Evolutionary conservation across 331 rosid species (phyloP), one percentile per base, ranked within the genome.

Genomic region (Spiraea crenata): DNA sequence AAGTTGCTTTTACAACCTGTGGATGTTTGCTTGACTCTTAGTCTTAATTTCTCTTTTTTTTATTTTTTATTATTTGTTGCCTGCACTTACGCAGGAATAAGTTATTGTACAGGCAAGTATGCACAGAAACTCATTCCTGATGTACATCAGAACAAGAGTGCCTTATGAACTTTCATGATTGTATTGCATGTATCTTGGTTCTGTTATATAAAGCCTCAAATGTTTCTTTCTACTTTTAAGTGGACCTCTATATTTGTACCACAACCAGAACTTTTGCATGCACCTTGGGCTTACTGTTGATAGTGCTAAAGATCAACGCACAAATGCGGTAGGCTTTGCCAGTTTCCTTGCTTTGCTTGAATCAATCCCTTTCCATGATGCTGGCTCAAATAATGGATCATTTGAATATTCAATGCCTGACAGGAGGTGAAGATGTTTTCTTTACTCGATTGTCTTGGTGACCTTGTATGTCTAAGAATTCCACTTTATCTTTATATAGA

Each of bases 291-390:
- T 75, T 73, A 77, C 67, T 68, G 49, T 64, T 70, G 82, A 76
- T 70, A 90, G 85, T 77, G 68, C 77, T 57, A 83, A 83, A 61
- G 89, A 84, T 66, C 95, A 87, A 66, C 89, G 99, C 88, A 81
- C 79, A 79, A 90, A 85, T 79, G 89, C 95, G 46, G 96, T 86
- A 83, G 92, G 89, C 74, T 86, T 93, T 82, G 83, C 95, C 63
- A 87, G 78, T 87, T 89, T 93, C 74, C 69, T 93, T 82, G 88
- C 91, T 74, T 79, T 93, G 78, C 90, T 93, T n/a, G 92, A 87
- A 87, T 90, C 97, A 62, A 86, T 93, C 75, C 99, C 99, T 84
- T 83, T 93, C 67, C 84, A 87, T 39, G 93, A 87, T 79, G 71
- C 83, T 62, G 84, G 84, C 81, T 79, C 92, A 54, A 74, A 66